Percentiles rank a stretch among this genome's conserved stretches.
Conservation (phyloP, 306 rosid species). For the Mucuna pruriens region DNA sequence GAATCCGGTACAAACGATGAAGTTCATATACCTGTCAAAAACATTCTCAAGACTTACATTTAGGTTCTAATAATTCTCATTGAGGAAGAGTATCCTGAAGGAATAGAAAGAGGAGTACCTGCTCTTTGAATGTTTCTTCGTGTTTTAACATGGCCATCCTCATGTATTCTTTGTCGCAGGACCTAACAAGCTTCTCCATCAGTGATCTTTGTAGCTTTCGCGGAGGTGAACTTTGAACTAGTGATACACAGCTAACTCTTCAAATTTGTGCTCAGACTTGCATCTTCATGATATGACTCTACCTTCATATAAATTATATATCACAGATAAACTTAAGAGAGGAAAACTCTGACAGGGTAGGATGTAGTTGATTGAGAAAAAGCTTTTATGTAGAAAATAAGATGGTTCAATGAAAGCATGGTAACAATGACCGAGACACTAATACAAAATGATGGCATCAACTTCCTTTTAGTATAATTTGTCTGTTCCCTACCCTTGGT, state of each 20-base stretch:
- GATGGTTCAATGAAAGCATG: constrained; percentile 13
- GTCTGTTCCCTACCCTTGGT: constrained; percentile 58
- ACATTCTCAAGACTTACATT: neutral
- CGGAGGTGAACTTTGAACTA: constrained; percentile 3
- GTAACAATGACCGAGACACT: constrained; percentile 42
- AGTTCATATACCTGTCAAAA: constrained; percentile 76
- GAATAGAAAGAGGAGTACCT: constrained; percentile 57
- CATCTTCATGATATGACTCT: constrained; percentile 29
- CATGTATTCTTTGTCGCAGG: constrained; percentile 80
- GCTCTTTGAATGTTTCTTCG: constrained; percentile 90
- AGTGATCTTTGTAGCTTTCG: constrained; percentile 30
- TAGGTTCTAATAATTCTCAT: neutral
- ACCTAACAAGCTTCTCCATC: constrained; percentile 78
- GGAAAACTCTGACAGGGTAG: constrained; percentile 32
- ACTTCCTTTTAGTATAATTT: constrained; percentile 54
- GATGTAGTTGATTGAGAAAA: constrained; percentile 38
- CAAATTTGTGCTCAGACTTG: constrained; percentile 37
- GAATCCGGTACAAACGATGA: constrained; percentile 82
- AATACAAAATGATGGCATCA: constrained; percentile 53
- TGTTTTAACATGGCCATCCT: constrained; percentile 91
- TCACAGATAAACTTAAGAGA: constrained; percentile 46
- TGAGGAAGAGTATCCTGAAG: neutral
- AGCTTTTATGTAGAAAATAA: constrained; percentile 38
- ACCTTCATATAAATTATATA: constrained; percentile 36
- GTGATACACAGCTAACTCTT: constrained; percentile 24